phyloP scores from a whole-genome alignment of 2,329 filamentous ascomycete species.

The Didymella sp. region DNA sequence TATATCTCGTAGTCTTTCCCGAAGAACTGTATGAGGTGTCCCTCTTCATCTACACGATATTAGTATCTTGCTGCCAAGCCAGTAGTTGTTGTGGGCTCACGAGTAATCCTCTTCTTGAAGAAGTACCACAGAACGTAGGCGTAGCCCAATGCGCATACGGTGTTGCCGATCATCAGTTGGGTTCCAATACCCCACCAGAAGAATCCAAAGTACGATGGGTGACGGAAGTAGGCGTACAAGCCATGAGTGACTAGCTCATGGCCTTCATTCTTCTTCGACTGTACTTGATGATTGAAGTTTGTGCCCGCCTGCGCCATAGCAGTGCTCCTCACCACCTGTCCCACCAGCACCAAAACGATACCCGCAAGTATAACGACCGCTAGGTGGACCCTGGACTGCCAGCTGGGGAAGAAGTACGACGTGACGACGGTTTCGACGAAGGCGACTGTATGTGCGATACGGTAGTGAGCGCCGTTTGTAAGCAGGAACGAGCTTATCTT shows the following conservation, averaged over 20 bases:
- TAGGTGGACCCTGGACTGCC: conserved; percentile 54
- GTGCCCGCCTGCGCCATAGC: conserved; percentile 90
- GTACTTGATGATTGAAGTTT: conserved; percentile 89
- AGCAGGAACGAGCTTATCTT: conserved; percentile 80
- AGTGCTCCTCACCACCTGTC: conserved; percentile 76
- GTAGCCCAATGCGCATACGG: conserved; percentile 78
- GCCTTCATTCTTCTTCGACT: conserved; percentile 69
- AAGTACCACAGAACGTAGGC: conserved; percentile 81
- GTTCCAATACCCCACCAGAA: conserved; percentile 99
- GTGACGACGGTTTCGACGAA: conserved; percentile 74
- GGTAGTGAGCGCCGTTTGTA: conserved; percentile 84
- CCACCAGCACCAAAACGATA: conserved; percentile 67
- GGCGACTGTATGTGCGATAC: conserved; percentile 79
- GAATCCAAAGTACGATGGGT: conserved; percentile 97
- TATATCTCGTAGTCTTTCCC: conserved; percentile 81
- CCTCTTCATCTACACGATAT: conserved; percentile 71
- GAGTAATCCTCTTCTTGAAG: conserved; percentile 73
- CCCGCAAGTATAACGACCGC: conserved; percentile 59
- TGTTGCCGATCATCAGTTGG: conserved; percentile 87
- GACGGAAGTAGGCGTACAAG: conserved; percentile 76
- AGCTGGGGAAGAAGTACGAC: conserved; percentile 61
- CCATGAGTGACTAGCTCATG: conserved; percentile 86
- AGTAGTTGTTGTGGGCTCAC: conserved; percentile 53
- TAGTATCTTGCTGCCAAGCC: not conserved
- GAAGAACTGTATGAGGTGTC: conserved; percentile 80